Percentiles rank a stretch among this genome's conserved stretches.
Conservation (phyloP, 257 asterid genomes). For the Catharanthus roseus region DNA sequence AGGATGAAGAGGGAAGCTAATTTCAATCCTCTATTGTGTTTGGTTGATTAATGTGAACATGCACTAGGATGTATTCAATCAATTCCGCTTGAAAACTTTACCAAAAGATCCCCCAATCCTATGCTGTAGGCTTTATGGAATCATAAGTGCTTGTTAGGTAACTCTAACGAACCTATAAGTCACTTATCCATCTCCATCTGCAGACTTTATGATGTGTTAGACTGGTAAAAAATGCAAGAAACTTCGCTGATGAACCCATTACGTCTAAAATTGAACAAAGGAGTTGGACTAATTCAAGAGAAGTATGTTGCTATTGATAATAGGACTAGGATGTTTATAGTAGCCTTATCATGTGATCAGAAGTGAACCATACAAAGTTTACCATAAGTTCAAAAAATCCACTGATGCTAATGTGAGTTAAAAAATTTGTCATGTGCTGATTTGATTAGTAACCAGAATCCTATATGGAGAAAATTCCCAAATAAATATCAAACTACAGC, state of each 20-base stretch:
- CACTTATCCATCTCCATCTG: not conserved
- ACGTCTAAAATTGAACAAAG: not conserved
- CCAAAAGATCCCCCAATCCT: not conserved
- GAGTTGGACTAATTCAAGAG: not conserved
- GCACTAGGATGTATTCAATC: not conserved
- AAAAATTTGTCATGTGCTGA: not conserved
- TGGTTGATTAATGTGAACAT: not conserved
- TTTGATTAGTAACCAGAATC: not conserved
- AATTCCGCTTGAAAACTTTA: not conserved
- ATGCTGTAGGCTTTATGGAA: not conserved
- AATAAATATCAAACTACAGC: too few relatives aligned
- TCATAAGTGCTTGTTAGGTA: not conserved
- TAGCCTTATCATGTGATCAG: not conserved
- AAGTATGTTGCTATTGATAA: not conserved
- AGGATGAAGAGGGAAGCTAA: not conserved
- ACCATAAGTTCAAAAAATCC: not conserved
- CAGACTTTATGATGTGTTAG: not conserved
- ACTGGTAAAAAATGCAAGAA: not conserved
- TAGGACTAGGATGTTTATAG: not conserved
- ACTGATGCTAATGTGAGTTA: not conserved
- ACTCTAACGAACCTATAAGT: not conserved
- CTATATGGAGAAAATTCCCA: too few relatives aligned
- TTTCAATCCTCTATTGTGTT: not conserved
- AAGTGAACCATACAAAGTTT: too few relatives aligned
- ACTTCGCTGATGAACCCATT: not conserved